phyloP scores from a whole-genome alignment of 371 early-diverging fungal species.

The Mucor indicus region DNA sequence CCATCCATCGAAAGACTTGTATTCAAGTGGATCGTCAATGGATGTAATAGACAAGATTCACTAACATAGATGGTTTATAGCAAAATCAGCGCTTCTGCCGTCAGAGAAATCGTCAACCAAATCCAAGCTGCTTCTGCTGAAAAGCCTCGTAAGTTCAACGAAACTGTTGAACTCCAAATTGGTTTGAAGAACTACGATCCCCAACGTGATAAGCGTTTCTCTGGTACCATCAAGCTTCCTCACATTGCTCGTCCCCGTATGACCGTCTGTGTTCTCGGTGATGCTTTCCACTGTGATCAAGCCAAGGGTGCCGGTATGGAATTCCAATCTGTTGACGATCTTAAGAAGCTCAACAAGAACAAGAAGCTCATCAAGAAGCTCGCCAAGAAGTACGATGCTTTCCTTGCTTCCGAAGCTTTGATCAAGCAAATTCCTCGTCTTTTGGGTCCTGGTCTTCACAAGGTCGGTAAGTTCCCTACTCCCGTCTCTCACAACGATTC shows the following conservation, averaged over 20 bases:
- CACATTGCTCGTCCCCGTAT: constrained; percentile 88
- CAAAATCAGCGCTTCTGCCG: constrained; percentile 86
- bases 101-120: constrained; percentile 75
- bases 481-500: constrained; percentile 93
- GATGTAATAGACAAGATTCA: neutral
- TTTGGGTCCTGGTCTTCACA: constrained; percentile 95
- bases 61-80: constrained; percentile 29
- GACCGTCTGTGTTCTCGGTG: constrained; percentile 95
- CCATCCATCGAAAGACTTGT: no score
- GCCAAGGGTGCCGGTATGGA: constrained; percentile 93
- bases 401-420: constrained; percentile 96
- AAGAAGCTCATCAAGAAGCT: constrained; percentile 99
- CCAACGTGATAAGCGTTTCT: constrained; percentile 35
- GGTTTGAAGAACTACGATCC: constrained; percentile 99
- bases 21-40: no score
- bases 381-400: constrained; percentile 93
- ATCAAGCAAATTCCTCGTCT: constrained; percentile 99
- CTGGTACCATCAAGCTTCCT: constrained; percentile 30
- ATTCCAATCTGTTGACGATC: constrained; percentile 95
- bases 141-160: constrained; percentile 90
- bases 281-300: constrained; percentile 94
- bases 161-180: constrained; percentile 97
- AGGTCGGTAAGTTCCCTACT: constrained; percentile 98
- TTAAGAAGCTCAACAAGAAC: constrained; percentile 99
- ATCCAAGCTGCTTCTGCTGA: constrained; percentile 77